Evolutionary conservation across 1,284 basidiomycete genomes (phyloP).

Genomic region (Stereum hirsutum): DNA sequence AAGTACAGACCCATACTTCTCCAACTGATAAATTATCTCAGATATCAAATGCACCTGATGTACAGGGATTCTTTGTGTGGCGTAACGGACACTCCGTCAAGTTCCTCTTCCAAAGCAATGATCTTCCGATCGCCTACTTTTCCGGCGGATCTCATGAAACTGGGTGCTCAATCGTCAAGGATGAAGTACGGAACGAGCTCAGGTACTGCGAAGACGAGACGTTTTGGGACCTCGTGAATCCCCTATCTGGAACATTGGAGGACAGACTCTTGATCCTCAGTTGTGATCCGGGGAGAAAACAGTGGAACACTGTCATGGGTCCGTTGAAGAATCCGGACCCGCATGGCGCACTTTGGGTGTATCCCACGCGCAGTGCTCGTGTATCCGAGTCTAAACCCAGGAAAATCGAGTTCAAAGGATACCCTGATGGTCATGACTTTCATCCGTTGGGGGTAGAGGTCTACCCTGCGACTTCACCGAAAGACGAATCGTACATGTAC

Average conservation of each 20-base stretch:
- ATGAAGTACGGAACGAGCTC: slow-evolving; percentile 10
- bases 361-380: not conserved
- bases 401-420: slow-evolving; percentile 27
- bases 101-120: slow-evolving; percentile 31
- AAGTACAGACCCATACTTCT: no score
- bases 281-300: slow-evolving; percentile 42
- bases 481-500: slow-evolving; percentile 44
- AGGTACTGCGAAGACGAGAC: slow-evolving; percentile 52
- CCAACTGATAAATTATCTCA: no score
- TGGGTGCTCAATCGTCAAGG: slow-evolving; percentile 33
- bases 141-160: slow-evolving; percentile 32
- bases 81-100: slow-evolving; percentile 29
- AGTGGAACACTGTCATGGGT: slow-evolving; percentile 64
- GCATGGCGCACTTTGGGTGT: slow-evolving; percentile 21
- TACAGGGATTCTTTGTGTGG: slow-evolving; percentile 31
- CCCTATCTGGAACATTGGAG: slow-evolving; percentile 20
- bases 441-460: slow-evolving; percentile 50
- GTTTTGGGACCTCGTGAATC: slow-evolving; percentile 46
- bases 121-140: slow-evolving; percentile 39
- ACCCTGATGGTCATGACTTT: slow-evolving; percentile 39
- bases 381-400: slow-evolving; percentile 8
- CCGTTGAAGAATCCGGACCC: slow-evolving; percentile 29
- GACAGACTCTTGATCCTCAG: slow-evolving; percentile 37
- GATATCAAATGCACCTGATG: no score
- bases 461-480: slow-evolving; percentile 34